Percentiles rank a stretch among this genome's conserved stretches.
phyloP scores from a whole-genome alignment of 305 asterid genomes.

The Ruellia speciosa region DNA sequence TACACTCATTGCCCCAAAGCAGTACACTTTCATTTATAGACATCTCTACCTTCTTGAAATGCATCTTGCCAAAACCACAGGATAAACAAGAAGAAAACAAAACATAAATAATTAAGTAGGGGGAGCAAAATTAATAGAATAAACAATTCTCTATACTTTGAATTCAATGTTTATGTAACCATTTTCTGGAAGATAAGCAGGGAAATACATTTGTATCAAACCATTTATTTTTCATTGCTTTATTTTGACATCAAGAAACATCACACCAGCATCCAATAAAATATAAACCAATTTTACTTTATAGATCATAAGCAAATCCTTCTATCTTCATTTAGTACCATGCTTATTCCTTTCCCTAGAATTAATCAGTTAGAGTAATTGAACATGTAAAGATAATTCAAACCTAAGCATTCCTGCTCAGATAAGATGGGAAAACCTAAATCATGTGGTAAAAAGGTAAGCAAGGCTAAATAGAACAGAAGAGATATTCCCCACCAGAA shows the following conservation, averaged over 20 bases:
- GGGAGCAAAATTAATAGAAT: too few relatives aligned
- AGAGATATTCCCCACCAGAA: background rate
- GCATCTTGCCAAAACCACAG: too few relatives aligned
- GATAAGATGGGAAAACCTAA: background rate
- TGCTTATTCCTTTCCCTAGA: background rate
- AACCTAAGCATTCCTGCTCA: too few relatives aligned
- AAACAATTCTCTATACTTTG: too few relatives aligned
- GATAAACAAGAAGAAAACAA: too few relatives aligned
- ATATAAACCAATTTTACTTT: background rate
- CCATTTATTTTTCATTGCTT: background rate
- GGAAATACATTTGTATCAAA: background rate
- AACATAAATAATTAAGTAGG: too few relatives aligned
- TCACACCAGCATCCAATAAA: background rate
- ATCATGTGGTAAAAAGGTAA: background rate
- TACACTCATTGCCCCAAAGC: too few relatives aligned
- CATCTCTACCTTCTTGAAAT: too few relatives aligned
- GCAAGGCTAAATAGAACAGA: background rate
- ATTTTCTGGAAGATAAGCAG: too few relatives aligned
- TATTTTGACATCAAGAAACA: background rate
- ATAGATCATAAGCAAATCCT: background rate
- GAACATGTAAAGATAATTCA: too few relatives aligned
- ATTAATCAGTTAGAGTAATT: background rate
- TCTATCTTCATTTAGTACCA: background rate
- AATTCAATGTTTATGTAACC: too few relatives aligned
- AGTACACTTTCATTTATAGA: too few relatives aligned